Base-by-base conservation (phyloP, 2,329 filamentous ascomycete species). In the Hypomyces perniciosus region DNA sequence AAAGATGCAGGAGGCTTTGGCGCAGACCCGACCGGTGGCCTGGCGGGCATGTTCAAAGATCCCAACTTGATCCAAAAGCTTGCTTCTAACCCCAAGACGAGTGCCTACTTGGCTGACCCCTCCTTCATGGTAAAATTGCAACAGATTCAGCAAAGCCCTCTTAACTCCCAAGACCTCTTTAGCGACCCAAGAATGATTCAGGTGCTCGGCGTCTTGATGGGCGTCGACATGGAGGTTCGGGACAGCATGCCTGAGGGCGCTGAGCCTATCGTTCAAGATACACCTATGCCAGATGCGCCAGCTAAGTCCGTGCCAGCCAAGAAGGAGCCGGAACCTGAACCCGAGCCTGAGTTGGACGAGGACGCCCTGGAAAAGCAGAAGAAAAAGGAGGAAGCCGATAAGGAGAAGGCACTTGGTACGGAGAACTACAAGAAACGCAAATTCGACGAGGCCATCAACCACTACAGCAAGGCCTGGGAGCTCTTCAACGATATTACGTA, bases 391-490 rank as follows among this genome's bases (percentile, higher is more conserved):
- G 89, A 87, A 56, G 93, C 91, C 41, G 93, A 99, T 62, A 88
- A 90, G 68, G 88, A 96, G 73, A 99, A 99, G 82, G 88, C 85
- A 30, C 77, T 95, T 51, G 93, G 93, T 52, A 99, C 92, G 10
- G 90, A 93, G 61, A 85, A 86, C 69, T 99, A 99, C 80, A 99
- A 99, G 85, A 97, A 97, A 81, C 86, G 90, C 60, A 85, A 96
- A 66, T 96, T 99, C 60, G 93, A 97, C 62, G 84, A 87, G 65
- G 93, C 93, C 46, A 96, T 99, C 62, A 83, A 85, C 65, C 90
- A 99, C 75, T 99, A 99, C 77, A 81, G 71, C 67, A 95, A 95
- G 69, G 93, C 93, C 0, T 99, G 93, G 93, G 91, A 96, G 53
- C 71, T 88, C 37, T 79, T 89, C 81, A 93, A 96, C 78, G 93